phyloP scores from a whole-genome alignment of 1,284 basidiomycete genomes.

The Ceratobasidium theobromae region DNA sequence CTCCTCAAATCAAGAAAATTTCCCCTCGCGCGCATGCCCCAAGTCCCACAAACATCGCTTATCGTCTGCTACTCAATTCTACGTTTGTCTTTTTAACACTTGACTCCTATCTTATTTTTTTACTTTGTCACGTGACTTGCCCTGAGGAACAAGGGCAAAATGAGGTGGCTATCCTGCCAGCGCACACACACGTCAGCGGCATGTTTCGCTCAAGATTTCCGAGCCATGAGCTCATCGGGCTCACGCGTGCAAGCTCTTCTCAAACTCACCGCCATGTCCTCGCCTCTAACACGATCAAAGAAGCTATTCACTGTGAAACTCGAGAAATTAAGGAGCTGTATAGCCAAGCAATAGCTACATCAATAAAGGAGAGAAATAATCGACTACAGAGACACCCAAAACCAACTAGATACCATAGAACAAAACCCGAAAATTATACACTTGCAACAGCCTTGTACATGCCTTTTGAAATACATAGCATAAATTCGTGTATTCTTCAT shows the following conservation, averaged over 20 bases:
- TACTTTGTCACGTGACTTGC: constrained; percentile 4
- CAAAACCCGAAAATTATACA: neutral
- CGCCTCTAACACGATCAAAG: neutral
- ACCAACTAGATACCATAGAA: neutral
- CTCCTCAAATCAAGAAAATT: neutral
- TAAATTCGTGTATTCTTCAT: constrained; percentile 2
- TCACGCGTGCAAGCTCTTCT: neutral
- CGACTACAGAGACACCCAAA: neutral
- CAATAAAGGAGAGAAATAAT: neutral
- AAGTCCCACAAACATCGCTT: too few relatives aligned
- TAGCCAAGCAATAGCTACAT: neutral
- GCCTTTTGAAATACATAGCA: constrained; percentile 13
- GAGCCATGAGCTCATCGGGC: neutral
- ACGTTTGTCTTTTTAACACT: too few relatives aligned
- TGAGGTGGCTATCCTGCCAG: constrained; percentile 28
- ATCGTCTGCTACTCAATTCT: too few relatives aligned
- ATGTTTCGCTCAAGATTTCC: neutral
- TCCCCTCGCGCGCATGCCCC: too few relatives aligned
- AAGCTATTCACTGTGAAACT: constrained; percentile 11
- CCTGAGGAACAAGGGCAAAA: constrained; percentile 27
- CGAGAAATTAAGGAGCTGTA: neutral
- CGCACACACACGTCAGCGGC: neutral
- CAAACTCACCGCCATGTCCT: neutral
- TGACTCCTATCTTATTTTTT: neutral
- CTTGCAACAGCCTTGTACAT: neutral